phyloP scores from a whole-genome alignment of 2,329 filamentous ascomycete species.

The Stemphylium beticola region DNA sequence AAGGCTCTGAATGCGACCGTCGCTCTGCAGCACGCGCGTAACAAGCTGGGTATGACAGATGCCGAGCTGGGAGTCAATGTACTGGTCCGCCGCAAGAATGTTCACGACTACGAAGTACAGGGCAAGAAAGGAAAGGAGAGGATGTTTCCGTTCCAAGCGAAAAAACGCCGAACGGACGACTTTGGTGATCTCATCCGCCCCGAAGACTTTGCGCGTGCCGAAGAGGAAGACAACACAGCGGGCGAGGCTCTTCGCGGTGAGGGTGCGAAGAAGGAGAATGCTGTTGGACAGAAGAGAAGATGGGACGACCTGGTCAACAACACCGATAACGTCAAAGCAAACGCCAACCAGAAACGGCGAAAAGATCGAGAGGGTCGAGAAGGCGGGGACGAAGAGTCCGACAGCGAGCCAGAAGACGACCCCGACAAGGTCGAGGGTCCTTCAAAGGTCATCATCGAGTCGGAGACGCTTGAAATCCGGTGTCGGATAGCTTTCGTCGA shows the following conservation, averaged over 20 bases:
- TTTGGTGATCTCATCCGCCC: slow-evolving; percentile 93
- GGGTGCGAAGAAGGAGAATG: slow-evolving; percentile 55
- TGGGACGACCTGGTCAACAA: slow-evolving; percentile 74
- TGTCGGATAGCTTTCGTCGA: slow-evolving; percentile 86
- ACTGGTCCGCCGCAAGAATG: slow-evolving; percentile 82
- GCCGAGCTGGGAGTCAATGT: slow-evolving; percentile 93
- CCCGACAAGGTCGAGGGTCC: slow-evolving; percentile 67
- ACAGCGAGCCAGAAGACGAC: slow-evolving; percentile 60
- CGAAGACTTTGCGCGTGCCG: slow-evolving; percentile 90
- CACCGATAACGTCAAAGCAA: slow-evolving; percentile 47
- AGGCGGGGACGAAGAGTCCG: slow-evolving; percentile 45
- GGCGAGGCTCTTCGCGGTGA: slow-evolving; percentile 65
- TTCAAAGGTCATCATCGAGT: slow-evolving; percentile 73
- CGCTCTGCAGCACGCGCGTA: slow-evolving; percentile 78
- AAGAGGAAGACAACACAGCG: slow-evolving; percentile 82
- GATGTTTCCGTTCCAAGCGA: slow-evolving; percentile 85
- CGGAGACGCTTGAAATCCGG: slow-evolving; percentile 69
- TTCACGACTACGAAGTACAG: slow-evolving; percentile 92
- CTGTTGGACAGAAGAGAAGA: slow-evolving; percentile 87
- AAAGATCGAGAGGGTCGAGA: slow-evolving; percentile 46
- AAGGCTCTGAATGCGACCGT: slow-evolving; percentile 89
- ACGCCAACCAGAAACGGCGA: slow-evolving; percentile 65
- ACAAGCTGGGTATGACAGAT: slow-evolving; percentile 81
- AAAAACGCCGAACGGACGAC: slow-evolving; percentile 81
- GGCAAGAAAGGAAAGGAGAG: slow-evolving; percentile 91